Base-by-base conservation (phyloP, 179 eudicot species). In the Spergularia azorica region DNA sequence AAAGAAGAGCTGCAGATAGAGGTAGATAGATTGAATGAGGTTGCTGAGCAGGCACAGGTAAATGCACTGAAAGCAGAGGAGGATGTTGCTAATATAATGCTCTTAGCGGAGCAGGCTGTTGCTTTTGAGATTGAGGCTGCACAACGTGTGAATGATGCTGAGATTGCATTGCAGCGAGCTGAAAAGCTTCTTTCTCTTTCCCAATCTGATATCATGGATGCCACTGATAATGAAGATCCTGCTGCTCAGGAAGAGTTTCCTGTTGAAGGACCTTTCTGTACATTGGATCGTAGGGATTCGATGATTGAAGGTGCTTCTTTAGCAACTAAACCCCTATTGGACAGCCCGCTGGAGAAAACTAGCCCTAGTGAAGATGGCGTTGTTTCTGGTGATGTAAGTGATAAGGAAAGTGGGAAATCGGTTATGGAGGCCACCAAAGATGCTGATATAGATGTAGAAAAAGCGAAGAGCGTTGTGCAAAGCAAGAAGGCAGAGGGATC, bases 91-190 rank as follows among this genome's bases (percentile, higher is more conserved):
- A 91, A 85, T 32, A 83, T 95, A 83, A 95, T 95, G 99, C 86
- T 89, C 85, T 85, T 91, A 82, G 99, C 99, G 41, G 99, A 95
- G 81, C 90, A 95, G 83, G 99, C 99, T 79, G 99, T 95, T 83
- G 97, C 99, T 69, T 77, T 84, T 75, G 97, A 95, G 87, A 79
- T 95, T 17, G 90, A 91, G 90, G 97, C 94, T 78, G 84, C 97
- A 58, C 89, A 95, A 73, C 86, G 86, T 61, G 97, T 91, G 20
- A 88, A 80, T 84, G 99, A 95, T 88, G 94, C 92, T 0, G 92
- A 93, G 81, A 89, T 89, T 87, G 89, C 91, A 54, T 77, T 93
- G 77, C 88, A 86, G 80, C 90, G 83, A 79, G 97, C 89, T 14
- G 91, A 90, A 82, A 91, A 84, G 81, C 72, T 74, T 2, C 59